Evolutionary conservation across 768 basidiomycete genomes (phyloP), one percentile per base, ranked within the genome.

Genomic region (Tylopilus sp.): DNA sequence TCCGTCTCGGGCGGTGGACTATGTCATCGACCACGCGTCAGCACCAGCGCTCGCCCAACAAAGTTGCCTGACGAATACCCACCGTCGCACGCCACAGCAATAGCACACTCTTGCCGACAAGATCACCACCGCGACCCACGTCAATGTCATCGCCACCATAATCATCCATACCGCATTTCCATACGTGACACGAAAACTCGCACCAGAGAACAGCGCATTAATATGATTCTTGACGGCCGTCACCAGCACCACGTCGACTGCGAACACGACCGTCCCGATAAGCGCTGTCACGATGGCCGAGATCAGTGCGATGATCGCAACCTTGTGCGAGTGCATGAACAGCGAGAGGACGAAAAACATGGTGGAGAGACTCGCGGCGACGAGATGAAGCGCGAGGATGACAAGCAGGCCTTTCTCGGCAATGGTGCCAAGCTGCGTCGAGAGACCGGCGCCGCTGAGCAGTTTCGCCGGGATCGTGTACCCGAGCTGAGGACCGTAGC

Each of bases 91-190:
- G 6, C 86, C 86, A 65, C 83, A 83, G 53, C 86, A 88, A 50
- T 80, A 77, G 59, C 85, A 89, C 15, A 78, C 80, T 26, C 82
- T 74, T 17, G 81, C 79, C 35, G 82, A 80, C 42, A 88, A 71
- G n/a, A 80, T 60, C 26, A 86, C 62, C 31, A 88, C 77, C 0
- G 79, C 79, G 3, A 78, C 40, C 85, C 86, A 89, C 2, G 79
- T 75, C 56, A 80, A 64, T 10, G 79, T 55, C 47, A 80, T 67
- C 15, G 79, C 82, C 4, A 61, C 73, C 38, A 89, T 57, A n/a
- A 81, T 75, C 79, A 91, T 79, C 87, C 87, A 90, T 8, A 85
- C 77, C 9, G 67, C 86, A 53, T 83, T 81, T n/a, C 88, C 86
- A 66, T 79, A 86, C 12, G 65, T 53, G 9, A 84, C 75, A 0